Conservation (phyloP, 306 rosid genomes). For the Rosa persica region DNA sequence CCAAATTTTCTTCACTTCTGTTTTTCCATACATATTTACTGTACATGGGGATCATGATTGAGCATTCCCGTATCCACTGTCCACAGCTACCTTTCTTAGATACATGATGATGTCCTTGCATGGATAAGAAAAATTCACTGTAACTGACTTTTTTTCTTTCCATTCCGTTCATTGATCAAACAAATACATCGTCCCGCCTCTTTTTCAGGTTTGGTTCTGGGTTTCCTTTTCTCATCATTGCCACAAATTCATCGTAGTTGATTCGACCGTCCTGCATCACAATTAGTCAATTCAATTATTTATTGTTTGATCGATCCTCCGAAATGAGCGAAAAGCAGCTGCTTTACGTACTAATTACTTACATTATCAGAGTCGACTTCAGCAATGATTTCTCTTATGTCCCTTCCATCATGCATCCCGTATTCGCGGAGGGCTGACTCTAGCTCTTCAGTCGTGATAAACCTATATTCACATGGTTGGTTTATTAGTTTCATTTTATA, state of each 20-base stretch:
- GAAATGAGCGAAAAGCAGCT: not conserved
- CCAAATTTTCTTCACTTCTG: not conserved
- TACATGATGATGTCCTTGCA: not conserved
- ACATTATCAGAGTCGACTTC: conserved; percentile 90
- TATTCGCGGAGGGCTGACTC: conserved; percentile 87
- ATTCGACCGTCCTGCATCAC: conserved; percentile 78
- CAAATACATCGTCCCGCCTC: conserved; percentile 54
- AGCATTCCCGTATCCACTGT: not conserved
- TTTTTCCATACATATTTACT: not conserved
- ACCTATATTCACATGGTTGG: conserved; percentile 29
- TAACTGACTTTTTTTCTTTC: not conserved
- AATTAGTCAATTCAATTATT: not conserved
- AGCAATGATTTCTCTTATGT: conserved; percentile 71
- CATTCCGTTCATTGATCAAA: conserved; percentile 25
- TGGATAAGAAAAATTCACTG: not conserved
- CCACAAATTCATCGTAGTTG: conserved; percentile 88
- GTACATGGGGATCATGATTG: not conserved
- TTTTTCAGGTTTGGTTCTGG: conserved; percentile 66
- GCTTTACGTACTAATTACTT: conserved; percentile 24
- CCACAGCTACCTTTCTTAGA: not conserved
- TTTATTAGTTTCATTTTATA: not conserved
- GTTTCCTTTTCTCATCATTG: conserved; percentile 96
- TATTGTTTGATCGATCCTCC: not conserved
- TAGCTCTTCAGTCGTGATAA: conserved; percentile 79
- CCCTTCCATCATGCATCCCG: conserved; percentile 89